Base-by-base conservation (phyloP, 495 filamentous ascomycete species). In the Filosporella fistucella region DNA sequence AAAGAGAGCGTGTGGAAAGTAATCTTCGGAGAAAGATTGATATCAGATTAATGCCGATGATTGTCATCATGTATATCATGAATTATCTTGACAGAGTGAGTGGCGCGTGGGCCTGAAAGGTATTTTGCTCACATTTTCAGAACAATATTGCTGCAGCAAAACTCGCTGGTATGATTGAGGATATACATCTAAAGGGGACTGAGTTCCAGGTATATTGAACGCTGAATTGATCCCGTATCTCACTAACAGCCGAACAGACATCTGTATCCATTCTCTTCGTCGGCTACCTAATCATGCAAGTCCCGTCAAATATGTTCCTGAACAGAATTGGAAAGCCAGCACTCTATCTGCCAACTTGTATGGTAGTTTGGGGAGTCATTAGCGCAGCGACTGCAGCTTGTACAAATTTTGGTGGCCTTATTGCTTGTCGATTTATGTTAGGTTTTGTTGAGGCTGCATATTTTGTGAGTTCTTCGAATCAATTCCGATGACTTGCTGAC, bases 41-140 rank as follows among this genome's bases (percentile, higher is more conserved):
- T 59, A 34, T 78, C 1, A 63, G 80, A 6, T 54, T 82, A 18
- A 61, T 88, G 49, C 84, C 84, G 10, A 77, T 80, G 65, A 61
- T 84, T 29, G 75, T 84, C 46, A 51, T 85, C 47, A 85, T 86
- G 79, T 89, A 90, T 58, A 86, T 91, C 54, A 64, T 90, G 58
- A 91, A 90, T 58, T 93, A 89, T 62, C 69, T 91, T 49, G 87
- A 90, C 62, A 74, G 87, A 52, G n/a, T n/a, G n/a, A n/a, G n/a
- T n/a, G n/a, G n/a, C n/a, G n/a, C n/a, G n/a, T n/a, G n/a, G n/a
- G n/a, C n/a, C n/a, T n/a, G n/a, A n/a, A n/a, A n/a, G n/a, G n/a
- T n/a, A n/a, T n/a, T n/a, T n/a, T n/a, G n/a, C n/a, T n/a, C n/a
- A n/a, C n/a, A n/a, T n/a, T n/a, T n/a, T n/a, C 16, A 53, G 38